Evolutionary conservation across 352 stramenopile genomes (phyloP).

Genomic region (Globisporangium takayamanum): DNA sequence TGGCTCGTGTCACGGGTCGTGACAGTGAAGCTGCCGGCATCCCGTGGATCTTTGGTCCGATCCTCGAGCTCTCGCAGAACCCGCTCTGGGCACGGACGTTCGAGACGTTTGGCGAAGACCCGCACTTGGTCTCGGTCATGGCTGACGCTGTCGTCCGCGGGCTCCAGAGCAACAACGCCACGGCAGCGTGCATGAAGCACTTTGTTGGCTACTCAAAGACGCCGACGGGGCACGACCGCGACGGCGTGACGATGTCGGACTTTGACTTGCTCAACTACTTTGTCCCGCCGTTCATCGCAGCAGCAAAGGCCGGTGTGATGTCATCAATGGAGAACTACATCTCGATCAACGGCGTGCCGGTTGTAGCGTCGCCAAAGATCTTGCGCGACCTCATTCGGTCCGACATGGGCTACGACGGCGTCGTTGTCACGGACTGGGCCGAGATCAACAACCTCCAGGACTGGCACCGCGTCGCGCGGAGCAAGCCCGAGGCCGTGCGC

Average conservation of each 20-base stretch:
- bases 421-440: conserved; percentile 90
- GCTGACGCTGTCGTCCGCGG: conserved; percentile 68
- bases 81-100: conserved; percentile 86
- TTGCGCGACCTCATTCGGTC: conserved; percentile 76
- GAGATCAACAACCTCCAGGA: conserved; percentile 88
- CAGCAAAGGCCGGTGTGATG: conserved; percentile 71
- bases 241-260: conserved; percentile 60
- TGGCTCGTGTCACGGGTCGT: conserved; percentile 63
- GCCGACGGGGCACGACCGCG: conserved; percentile 74
- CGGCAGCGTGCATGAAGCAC: conserved; percentile 88
- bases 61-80: conserved; percentile 84
- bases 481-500: conserved; percentile 45
- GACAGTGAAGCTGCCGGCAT: conserved; percentile 87
- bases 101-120: conserved; percentile 94
- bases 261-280: conserved; percentile 86
- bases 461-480: conserved; percentile 51
- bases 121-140: conserved; percentile 76
- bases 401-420: conserved; percentile 82
- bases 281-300: conserved; percentile 75
- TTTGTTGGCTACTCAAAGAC: conserved; percentile 87
- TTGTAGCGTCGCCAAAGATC: conserved; percentile 78
- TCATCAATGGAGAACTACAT: conserved; percentile 94
- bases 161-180: conserved; percentile 62
- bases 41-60: conserved; percentile 88
- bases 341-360: conserved; percentile 88